A percentile compares a stretch with the other conserved stretches of the same genome.
Conservation (phyloP, 2,329 filamentous ascomycete species). For the Botrytis fragariae region DNA sequence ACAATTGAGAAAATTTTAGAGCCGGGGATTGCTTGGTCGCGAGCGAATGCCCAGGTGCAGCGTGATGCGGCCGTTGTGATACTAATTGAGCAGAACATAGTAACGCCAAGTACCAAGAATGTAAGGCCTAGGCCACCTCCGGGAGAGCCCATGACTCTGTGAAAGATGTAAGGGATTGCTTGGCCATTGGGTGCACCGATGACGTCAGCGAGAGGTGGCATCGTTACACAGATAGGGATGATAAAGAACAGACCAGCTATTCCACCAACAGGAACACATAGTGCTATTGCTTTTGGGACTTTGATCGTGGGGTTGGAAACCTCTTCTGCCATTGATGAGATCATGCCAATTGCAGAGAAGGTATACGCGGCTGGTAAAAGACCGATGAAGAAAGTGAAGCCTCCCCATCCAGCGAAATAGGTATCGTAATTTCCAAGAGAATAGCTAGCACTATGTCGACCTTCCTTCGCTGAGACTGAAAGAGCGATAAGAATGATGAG, state of each 20-base stretch:
- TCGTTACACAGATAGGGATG: slow-evolving; percentile 49
- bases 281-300: slow-evolving; percentile 47
- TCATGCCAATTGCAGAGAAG: slow-evolving; percentile 61
- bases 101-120: slow-evolving; percentile 50
- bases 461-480: slow-evolving; percentile 52
- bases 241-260: slow-evolving; percentile 51
- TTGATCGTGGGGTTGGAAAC: slow-evolving; percentile 50
- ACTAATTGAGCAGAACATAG: slow-evolving; percentile 52
- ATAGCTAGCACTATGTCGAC: slow-evolving; percentile 50
- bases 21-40: slow-evolving; percentile 65
- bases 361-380: slow-evolving; percentile 57
- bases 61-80: slow-evolving; percentile 54
- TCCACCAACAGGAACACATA: slow-evolving; percentile 49
- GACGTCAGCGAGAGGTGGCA: slow-evolving; percentile 48
- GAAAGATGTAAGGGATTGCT: slow-evolving; percentile 51
- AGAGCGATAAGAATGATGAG: slow-evolving; percentile 56
- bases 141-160: slow-evolving; percentile 48
- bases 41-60: slow-evolving; percentile 66
- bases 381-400: slow-evolving; percentile 62
- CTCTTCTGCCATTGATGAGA: slow-evolving; percentile 61
- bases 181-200: slow-evolving; percentile 46
- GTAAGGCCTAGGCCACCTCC: slow-evolving; percentile 48
- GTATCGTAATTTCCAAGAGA: slow-evolving; percentile 57
- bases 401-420: slow-evolving; percentile 55
- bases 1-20: slow-evolving; percentile 60